These are phyloP conservation scores for Patellifolia procumbens DNA, from an alignment of 179 eudicot genomes.

Conservation along the genomic window DNA sequence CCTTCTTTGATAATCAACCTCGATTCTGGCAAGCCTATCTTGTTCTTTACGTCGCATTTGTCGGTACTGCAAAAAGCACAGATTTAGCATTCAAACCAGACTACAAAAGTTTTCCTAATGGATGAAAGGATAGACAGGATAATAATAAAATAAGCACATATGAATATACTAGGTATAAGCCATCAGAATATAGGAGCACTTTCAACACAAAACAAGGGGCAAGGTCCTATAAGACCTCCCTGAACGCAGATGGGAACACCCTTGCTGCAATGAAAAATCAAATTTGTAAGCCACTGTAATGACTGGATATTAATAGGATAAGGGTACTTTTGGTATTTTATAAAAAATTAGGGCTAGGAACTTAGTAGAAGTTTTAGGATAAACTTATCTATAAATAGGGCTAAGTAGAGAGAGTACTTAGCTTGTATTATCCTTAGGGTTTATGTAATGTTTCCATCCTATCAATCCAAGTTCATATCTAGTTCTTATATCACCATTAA, in stretches of 20 bases:
- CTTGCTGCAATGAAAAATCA: neutral
- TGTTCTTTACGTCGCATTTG: slow-evolving; percentile 97
- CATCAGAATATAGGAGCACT: too few species aligned
- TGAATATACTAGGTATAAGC: neutral
- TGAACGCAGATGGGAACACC: neutral
- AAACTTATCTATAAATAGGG: too few species aligned
- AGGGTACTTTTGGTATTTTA: too few species aligned
- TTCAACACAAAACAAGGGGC: neutral
- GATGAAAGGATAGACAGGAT: neutral
- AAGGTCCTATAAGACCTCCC: neutral
- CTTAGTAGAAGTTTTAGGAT: too few species aligned
- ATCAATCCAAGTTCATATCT: too few species aligned
- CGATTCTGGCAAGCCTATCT: slow-evolving; percentile 89
- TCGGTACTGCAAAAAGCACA: slow-evolving; percentile 58
- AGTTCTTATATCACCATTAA: too few species aligned
- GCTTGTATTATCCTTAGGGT: too few species aligned
- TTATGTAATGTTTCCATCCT: too few species aligned
- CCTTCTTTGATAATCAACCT: slow-evolving; percentile 72
- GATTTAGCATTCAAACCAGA: slow-evolving; percentile 13
- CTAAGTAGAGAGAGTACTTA: too few species aligned
- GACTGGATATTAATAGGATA: too few species aligned
- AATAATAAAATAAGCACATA: neutral
- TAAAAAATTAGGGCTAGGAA: too few species aligned
- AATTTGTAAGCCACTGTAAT: neutral
- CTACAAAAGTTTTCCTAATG: neutral